Percentiles rank a stretch among this genome's conserved stretches.
phyloP scores from a whole-genome alignment of 352 stramenopile species.

The Phytophthora sansomeana region DNA sequence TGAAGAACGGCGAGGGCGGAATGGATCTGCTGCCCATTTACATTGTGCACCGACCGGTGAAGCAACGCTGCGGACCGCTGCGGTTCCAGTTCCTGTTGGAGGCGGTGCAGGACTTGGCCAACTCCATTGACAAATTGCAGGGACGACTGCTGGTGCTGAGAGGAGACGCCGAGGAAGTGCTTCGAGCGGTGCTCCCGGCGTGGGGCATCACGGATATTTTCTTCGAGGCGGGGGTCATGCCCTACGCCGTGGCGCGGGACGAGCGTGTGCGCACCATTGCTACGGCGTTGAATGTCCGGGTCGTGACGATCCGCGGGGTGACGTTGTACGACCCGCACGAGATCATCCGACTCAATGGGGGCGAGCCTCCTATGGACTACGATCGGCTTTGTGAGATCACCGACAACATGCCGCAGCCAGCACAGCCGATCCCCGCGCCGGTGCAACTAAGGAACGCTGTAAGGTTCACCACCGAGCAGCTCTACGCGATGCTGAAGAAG shows the following conservation, averaged over 20 bases:
- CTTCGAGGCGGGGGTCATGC: slow-evolving; percentile 68
- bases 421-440: slow-evolving; percentile 50
- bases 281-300: slow-evolving; percentile 37
- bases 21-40: slow-evolving; percentile 81
- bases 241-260: slow-evolving; percentile 57
- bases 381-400: slow-evolving; percentile 65
- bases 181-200: slow-evolving; percentile 54
- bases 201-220: slow-evolving; percentile 79
- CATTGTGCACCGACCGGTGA: slow-evolving; percentile 83
- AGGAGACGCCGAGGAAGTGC: slow-evolving; percentile 67
- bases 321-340: slow-evolving; percentile 71
- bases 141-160: slow-evolving; percentile 62
- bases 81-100: slow-evolving; percentile 95
- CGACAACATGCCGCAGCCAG: slow-evolving; percentile 58
- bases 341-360: slow-evolving; percentile 59
- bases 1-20: slow-evolving; percentile 15
- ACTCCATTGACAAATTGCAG: slow-evolving; percentile 37
- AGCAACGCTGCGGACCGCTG: slow-evolving; percentile 68
- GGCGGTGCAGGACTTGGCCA: slow-evolving; percentile 81
- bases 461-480: slow-evolving; percentile 30
- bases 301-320: slow-evolving; percentile 46
- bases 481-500: slow-evolving; percentile 43
- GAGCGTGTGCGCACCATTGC: slow-evolving; percentile 51
- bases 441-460: slow-evolving; percentile 30
- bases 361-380: slow-evolving; percentile 54